Evolutionary conservation across 2,329 filamentous ascomycete species (phyloP).

Genomic region (Dactylonectria macrodidyma): DNA sequence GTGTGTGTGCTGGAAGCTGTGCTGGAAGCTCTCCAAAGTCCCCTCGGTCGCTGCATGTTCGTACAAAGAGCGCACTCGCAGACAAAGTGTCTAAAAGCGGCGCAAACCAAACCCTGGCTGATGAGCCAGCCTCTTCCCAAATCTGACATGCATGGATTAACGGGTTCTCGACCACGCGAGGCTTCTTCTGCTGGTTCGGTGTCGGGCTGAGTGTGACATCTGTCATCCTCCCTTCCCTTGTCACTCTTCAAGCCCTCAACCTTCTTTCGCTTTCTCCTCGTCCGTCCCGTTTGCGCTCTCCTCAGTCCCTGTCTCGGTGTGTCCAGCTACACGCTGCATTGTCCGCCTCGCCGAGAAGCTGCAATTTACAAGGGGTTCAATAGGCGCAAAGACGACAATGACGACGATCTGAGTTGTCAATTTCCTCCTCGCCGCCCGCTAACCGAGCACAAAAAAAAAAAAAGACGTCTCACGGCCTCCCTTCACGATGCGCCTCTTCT

Average conservation of each 20-base stretch:
- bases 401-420: conserved; percentile 16
- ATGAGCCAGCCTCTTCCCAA: conserved; percentile 19
- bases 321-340: conserved; percentile 5
- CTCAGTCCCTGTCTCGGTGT: not conserved
- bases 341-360: conserved; percentile 2
- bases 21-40: not conserved
- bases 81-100: conserved; percentile 6
- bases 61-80: conserved; percentile 1
- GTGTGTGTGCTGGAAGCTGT: not conserved
- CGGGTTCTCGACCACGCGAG: conserved; percentile 24
- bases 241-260: not conserved
- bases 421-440: conserved; percentile 11
- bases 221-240: conserved; percentile 1
- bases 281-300: not conserved
- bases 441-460: not conserved
- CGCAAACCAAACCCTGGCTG: not conserved
- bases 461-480: not conserved
- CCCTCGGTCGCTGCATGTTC: not conserved
- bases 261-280: not conserved
- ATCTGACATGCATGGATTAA: conserved; percentile 35
- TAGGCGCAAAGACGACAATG: conserved; percentile 14
- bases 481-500: conserved; percentile 41
- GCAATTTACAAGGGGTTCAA: not conserved
- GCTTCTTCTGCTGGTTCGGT: conserved; percentile 3
- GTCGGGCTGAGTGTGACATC: not conserved